Percentiles rank a stretch among this genome's conserved stretches.
phyloP scores from a whole-genome alignment of 2,329 filamentous ascomycete genomes.

The Remersonia thermophila region DNA sequence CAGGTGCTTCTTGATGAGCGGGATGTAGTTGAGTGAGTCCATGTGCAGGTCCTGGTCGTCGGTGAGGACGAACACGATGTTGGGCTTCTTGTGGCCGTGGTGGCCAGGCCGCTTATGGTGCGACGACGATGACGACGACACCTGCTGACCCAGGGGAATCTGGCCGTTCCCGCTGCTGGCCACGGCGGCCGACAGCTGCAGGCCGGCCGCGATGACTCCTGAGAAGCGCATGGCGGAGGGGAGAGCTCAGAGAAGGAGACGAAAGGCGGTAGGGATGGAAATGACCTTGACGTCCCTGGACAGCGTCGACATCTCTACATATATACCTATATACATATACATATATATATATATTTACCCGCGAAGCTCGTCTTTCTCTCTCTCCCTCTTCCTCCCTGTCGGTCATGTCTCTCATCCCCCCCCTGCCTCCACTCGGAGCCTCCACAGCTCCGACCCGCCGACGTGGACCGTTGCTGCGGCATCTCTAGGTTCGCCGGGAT shows the following conservation, averaged over 20 bases:
- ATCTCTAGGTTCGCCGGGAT: not conserved
- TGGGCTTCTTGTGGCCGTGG: constrained; percentile 25
- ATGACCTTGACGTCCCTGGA: not conserved
- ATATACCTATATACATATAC: too few species aligned
- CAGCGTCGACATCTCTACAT: too few species aligned
- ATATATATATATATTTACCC: too few species aligned
- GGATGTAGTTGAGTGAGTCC: constrained; percentile 46
- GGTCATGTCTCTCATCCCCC: too few species aligned
- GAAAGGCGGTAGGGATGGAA: not conserved
- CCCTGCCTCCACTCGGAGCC: too few species aligned
- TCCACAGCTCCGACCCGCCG: too few species aligned
- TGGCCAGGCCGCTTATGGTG: not conserved
- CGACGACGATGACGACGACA: too few species aligned
- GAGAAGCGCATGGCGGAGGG: constrained; percentile 11
- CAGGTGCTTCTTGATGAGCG: constrained; percentile 40
- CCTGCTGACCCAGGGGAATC: not conserved
- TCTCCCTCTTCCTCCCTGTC: too few species aligned
- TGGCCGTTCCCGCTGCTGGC: not conserved
- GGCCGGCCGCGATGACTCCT: constrained; percentile 7
- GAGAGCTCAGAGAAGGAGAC: too few species aligned
- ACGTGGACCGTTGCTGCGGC: too few species aligned
- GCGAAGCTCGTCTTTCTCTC: not conserved
- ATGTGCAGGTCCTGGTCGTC: constrained; percentile 54
- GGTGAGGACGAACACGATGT: constrained; percentile 51
- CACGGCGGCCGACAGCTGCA: constrained; percentile 8